Percentiles rank a stretch among this genome's conserved stretches.
phyloP scores from a whole-genome alignment of 352 stramenopile genomes.

The Peronosclerospora sorghi region DNA sequence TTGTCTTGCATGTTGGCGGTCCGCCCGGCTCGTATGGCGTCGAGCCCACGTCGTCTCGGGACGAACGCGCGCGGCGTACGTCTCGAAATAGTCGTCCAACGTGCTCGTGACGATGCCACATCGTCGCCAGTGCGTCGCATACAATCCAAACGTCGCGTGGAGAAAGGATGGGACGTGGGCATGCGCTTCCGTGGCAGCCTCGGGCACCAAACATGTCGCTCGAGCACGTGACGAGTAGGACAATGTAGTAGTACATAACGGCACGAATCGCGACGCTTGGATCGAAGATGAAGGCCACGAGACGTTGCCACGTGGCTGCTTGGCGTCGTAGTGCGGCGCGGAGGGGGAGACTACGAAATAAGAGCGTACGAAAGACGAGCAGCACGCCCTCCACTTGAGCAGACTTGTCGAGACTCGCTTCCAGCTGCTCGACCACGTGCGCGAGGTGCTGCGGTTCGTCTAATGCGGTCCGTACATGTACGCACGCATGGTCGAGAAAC shows the following conservation, averaged over 20 bases:
- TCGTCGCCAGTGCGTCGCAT: constrained; percentile 26
- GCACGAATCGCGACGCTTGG: constrained; percentile 24
- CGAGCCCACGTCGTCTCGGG: constrained; percentile 13
- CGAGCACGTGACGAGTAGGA: constrained; percentile 48
- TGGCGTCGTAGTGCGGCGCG: constrained; percentile 24
- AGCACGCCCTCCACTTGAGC: no score
- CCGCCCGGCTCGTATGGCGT: constrained; percentile 15
- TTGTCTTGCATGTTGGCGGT: constrained; percentile 1
- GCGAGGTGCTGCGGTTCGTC: no score
- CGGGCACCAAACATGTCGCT: constrained; percentile 29
- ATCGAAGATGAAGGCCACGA: constrained; percentile 37
- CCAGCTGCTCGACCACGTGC: no score
- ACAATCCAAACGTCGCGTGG: constrained; percentile 30
- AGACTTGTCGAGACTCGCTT: no score
- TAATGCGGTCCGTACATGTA: no score
- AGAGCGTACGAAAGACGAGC: no score
- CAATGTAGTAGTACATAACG: constrained; percentile 49
- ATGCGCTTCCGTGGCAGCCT: background rate
- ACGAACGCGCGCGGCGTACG: no score
- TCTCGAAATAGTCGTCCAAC: constrained; percentile 4
- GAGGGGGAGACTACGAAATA: constrained; percentile 22
- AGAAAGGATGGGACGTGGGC: constrained; percentile 18
- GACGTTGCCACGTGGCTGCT: constrained; percentile 7
- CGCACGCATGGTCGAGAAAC: no score
- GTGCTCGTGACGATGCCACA: constrained; percentile 17